A percentile compares a stretch with the other conserved stretches of the same genome.
Conservation (phyloP, 1,284 basidiomycete species). For the Tilletiaria anomala region DNA sequence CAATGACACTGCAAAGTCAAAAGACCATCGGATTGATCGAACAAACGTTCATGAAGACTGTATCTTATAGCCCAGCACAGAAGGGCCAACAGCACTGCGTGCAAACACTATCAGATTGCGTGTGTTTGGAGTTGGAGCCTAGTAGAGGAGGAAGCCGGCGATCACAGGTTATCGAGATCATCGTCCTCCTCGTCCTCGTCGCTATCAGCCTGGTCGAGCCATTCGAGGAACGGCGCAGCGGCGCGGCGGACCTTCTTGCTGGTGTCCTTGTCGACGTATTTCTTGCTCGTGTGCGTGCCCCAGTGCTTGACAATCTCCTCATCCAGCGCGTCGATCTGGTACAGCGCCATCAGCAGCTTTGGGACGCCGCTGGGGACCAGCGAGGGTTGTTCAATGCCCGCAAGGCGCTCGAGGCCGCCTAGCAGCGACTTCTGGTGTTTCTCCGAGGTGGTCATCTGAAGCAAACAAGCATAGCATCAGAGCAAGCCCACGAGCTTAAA, state of each 20-base stretch:
- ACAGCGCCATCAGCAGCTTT: slow-evolving; percentile 88
- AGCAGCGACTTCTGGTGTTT: slow-evolving; percentile 90
- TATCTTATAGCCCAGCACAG: too few relatives aligned
- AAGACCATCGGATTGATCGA: too few relatives aligned
- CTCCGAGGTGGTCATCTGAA: slow-evolving; percentile 50
- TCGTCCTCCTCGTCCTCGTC: slow-evolving; percentile 33
- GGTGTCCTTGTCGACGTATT: slow-evolving; percentile 89
- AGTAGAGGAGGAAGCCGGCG: too few relatives aligned
- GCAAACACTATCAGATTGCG: too few relatives aligned
- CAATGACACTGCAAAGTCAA: too few relatives aligned
- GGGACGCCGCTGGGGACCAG: slow-evolving; percentile 48
- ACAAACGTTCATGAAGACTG: too few relatives aligned
- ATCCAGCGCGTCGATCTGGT: slow-evolving; percentile 81
- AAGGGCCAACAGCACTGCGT: too few relatives aligned
- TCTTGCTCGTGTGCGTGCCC: slow-evolving; percentile 93
- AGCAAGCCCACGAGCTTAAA: too few relatives aligned
- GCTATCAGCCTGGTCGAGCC: slow-evolving; percentile 35
- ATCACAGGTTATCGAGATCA: slow-evolving; percentile 22
- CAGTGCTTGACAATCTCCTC: slow-evolving; percentile 81
- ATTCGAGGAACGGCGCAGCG: slow-evolving; percentile 71
- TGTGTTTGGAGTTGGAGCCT: too few relatives aligned
- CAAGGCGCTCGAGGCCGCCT: slow-evolving; percentile 42
- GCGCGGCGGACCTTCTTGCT: slow-evolving; percentile 92
- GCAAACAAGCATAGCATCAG: too few relatives aligned
- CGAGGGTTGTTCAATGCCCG: slow-evolving; percentile 26